Conservation (phyloP, 352 stramenopile species). For the Globisporangium viniferum region DNA sequence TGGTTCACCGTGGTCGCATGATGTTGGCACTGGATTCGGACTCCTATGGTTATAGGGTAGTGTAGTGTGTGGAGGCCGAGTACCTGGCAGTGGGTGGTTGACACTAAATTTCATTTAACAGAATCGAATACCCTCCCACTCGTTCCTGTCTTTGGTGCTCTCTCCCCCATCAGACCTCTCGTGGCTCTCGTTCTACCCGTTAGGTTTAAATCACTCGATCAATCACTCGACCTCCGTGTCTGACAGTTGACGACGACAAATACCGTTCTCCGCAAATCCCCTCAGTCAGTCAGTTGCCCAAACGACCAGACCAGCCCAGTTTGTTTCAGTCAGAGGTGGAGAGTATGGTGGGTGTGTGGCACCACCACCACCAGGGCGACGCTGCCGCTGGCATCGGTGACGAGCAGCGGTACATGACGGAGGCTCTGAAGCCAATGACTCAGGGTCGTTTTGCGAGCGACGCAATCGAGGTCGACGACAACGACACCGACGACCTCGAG, state of each 20-base stretch:
- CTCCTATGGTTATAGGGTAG: not conserved
- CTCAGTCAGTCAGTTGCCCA: not conserved
- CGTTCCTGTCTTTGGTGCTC: not conserved
- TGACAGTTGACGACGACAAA: conserved; percentile 3
- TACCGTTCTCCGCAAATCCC: not conserved
- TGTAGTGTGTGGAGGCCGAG: not conserved
- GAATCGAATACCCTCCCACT: too few relatives aligned
- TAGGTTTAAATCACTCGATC: not conserved
- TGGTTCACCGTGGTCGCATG: too few relatives aligned
- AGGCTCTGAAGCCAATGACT: not conserved
- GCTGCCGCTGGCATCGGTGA: not conserved
- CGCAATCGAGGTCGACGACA: conserved; percentile 3
- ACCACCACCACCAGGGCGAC: not conserved
- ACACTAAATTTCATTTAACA: too few relatives aligned
- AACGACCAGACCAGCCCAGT: not conserved
- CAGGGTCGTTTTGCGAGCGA: conserved; percentile 3
- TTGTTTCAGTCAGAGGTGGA: not conserved
- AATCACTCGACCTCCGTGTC: not conserved
- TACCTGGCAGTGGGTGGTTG: not conserved
- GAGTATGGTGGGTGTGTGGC: not conserved
- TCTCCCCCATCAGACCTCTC: not conserved
- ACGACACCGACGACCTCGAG: not conserved
- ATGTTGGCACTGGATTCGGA: too few relatives aligned
- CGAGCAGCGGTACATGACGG: not conserved
- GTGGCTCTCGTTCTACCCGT: not conserved